phyloP scores from a whole-genome alignment of 1,139 yeast species.

The Zhuliangozyma blackwelliae region DNA sequence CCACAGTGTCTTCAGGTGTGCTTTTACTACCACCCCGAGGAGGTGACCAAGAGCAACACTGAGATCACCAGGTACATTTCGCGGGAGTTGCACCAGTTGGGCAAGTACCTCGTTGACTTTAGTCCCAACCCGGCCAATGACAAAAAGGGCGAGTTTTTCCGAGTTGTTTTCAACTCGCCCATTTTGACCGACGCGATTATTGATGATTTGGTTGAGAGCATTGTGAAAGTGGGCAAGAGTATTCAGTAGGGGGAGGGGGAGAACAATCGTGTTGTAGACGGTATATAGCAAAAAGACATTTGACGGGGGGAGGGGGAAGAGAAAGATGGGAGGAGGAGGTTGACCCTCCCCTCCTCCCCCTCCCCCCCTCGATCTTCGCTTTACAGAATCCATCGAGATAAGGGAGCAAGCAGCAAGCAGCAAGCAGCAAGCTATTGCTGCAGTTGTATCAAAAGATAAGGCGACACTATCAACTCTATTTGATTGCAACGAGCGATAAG shows the following conservation, averaged over 20 bases:
- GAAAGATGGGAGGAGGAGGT: constrained; percentile 1
- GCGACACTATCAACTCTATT: too few relatives aligned
- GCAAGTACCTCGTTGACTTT: constrained; percentile 71
- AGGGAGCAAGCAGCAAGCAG: too few relatives aligned
- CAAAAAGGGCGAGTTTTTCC: constrained; percentile 70
- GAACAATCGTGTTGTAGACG: too few relatives aligned
- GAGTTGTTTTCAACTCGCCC: constrained; percentile 83
- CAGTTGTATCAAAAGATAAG: too few relatives aligned
- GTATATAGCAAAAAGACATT: too few relatives aligned
- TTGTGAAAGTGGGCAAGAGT: constrained; percentile 25
- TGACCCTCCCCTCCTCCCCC: too few relatives aligned
- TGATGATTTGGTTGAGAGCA: constrained; percentile 35
- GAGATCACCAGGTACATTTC: constrained; percentile 62
- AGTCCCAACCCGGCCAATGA: constrained; percentile 64
- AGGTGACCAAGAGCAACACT: constrained; percentile 39
- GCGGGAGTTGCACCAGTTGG: constrained; percentile 53
- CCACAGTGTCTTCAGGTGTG: constrained; percentile 86
- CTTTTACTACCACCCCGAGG: constrained; percentile 61
- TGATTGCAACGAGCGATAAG: too few relatives aligned
- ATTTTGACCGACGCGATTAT: constrained; percentile 35
- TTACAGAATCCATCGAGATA: too few relatives aligned
- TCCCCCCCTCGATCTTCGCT: too few relatives aligned
- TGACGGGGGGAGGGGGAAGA: not conserved
- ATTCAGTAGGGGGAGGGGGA: constrained; percentile 6
- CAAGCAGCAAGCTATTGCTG: too few relatives aligned